Conservation (phyloP, 2,329 filamentous ascomycete species). For the Calycina herbarum region DNA sequence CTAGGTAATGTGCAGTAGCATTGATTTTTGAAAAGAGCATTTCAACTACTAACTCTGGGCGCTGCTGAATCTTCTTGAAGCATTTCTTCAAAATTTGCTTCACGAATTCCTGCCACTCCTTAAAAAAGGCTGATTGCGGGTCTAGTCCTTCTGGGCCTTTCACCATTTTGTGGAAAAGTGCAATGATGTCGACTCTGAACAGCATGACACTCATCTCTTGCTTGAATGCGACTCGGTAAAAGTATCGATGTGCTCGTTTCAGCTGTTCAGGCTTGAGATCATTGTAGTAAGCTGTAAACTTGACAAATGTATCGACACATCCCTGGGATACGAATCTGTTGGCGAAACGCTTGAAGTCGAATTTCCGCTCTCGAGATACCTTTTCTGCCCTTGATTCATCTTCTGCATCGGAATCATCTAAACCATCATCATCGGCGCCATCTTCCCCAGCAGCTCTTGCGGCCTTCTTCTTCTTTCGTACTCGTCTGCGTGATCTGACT, state of each 20-base stretch:
- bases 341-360: conserved; percentile 86
- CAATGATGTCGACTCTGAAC: conserved; percentile 87
- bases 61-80: conserved; percentile 79
- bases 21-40: conserved; percentile 93
- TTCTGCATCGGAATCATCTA: conserved; percentile 71
- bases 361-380: conserved; percentile 80
- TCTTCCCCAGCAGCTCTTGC: conserved; percentile 46
- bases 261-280: conserved; percentile 79
- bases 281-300: conserved; percentile 75
- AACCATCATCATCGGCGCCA: conserved; percentile 50
- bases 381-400: conserved; percentile 71
- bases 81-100: conserved; percentile 81
- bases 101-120: conserved; percentile 88
- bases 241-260: conserved; percentile 89
- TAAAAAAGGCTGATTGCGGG: conserved; percentile 63
- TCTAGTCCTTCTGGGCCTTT: conserved; percentile 81
- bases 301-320: conserved; percentile 85
- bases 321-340: conserved; percentile 79
- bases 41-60: conserved; percentile 84
- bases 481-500: conserved; percentile 76
- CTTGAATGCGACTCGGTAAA: conserved; percentile 93
- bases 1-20: conserved; percentile 79
- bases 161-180: conserved; percentile 86
- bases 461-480: conserved; percentile 71
- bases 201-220: conserved; percentile 86